Base-by-base conservation (phyloP, 2,329 filamentous ascomycete genomes). In the Colletotrichum lini region DNA sequence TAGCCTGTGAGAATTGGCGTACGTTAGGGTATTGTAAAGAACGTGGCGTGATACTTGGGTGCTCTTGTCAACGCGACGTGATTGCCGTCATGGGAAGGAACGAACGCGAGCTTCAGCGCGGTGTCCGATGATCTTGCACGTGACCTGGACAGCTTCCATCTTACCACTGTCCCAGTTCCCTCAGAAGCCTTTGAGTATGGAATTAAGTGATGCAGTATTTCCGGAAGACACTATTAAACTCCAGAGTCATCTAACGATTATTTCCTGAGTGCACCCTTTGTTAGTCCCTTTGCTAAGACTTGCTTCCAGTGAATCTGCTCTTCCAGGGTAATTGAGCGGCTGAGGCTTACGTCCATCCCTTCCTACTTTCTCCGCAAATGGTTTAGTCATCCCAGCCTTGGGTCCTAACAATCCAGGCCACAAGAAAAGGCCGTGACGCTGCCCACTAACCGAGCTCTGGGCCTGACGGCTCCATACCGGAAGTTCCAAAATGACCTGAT, bases 401-500 rank as follows among this genome's bases (percentile, higher is more conserved):
- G 5, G 15, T 52, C 67, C 67, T 71, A 40, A 59, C 13, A 42
- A 42, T 18, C 26, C 58, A 72, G 75, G 75, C 74, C 70, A 73
- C 16, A 59, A 35, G 9, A 16, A 30, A 65, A 60, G 44, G 49
- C 58, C 35, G 68, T 66, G 64, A 72, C 66, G 62, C 69, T 54
- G 66, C 53, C 68, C 50, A 52, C 62, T 73, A 74, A 47, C 70
- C 72, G 73, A 74, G 65, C 67, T 74, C 72, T 69, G 50, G 30
- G 38, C 26, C 53, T 65, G 40, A 21, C 52, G 53, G 23, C 65
- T 50, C 65, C 58, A 57, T 67, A 67, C 54, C 54, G 54, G 54
- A 44, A 42, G 53, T 35, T 61, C 42, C 42, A 63, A 68, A 72
- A 76, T 76, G 73, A 74, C 75, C 75, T 76, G 73, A 76, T 72